These are phyloP conservation scores for Termitomyces sp. DNA, from an alignment of 768 basidiomycete species.

Conservation along the genomic window DNA sequence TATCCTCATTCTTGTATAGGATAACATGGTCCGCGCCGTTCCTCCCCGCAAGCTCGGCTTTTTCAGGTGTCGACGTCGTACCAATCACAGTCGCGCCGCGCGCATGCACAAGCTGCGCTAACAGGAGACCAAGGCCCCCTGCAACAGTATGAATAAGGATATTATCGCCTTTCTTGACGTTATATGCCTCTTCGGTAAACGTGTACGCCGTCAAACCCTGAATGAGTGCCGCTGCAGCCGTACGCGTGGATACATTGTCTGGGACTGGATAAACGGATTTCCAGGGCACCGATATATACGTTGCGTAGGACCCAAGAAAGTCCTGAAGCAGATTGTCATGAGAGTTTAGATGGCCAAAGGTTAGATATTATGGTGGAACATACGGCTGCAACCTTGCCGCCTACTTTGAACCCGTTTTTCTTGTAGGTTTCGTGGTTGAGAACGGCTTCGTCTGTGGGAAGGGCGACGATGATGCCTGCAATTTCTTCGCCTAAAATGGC, in stretches of 20 bases:
- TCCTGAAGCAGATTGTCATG: too few relatives aligned
- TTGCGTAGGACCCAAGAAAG: slow-evolving; percentile 52
- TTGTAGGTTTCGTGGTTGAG: slow-evolving; percentile 61
- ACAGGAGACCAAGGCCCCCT: slow-evolving; percentile 76
- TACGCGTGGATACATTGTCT: slow-evolving; percentile 47
- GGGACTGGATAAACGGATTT: slow-evolving; percentile 64
- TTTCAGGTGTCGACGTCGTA: slow-evolving; percentile 82
- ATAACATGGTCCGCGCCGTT: slow-evolving; percentile 89
- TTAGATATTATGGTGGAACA: slow-evolving; percentile 17
- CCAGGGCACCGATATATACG: slow-evolving; percentile 70
- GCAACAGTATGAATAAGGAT: slow-evolving; percentile 90
- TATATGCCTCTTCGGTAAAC: slow-evolving; percentile 82
- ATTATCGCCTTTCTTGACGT: slow-evolving; percentile 73
- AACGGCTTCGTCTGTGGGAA: slow-evolving; percentile 65
- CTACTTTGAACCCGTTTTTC: slow-evolving; percentile 59
- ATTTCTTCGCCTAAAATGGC: slow-evolving; percentile 74
- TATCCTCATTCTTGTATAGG: slow-evolving; percentile 72
- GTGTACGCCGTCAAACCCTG: slow-evolving; percentile 79
- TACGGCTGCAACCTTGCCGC: slow-evolving; percentile 73
- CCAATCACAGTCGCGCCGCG: slow-evolving; percentile 92
- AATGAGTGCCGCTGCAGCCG: slow-evolving; percentile 63
- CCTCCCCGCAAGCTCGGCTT: slow-evolving; percentile 73
- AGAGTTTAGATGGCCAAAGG: too few relatives aligned
- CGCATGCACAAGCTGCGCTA: slow-evolving; percentile 64
- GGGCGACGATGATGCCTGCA: slow-evolving; percentile 67